A percentile compares a stretch with the other conserved stretches of the same genome.
These are phyloP conservation scores for Lodderomyces theae DNA, from an alignment of 1,139 yeast species.

Conservation along the genomic window DNA sequence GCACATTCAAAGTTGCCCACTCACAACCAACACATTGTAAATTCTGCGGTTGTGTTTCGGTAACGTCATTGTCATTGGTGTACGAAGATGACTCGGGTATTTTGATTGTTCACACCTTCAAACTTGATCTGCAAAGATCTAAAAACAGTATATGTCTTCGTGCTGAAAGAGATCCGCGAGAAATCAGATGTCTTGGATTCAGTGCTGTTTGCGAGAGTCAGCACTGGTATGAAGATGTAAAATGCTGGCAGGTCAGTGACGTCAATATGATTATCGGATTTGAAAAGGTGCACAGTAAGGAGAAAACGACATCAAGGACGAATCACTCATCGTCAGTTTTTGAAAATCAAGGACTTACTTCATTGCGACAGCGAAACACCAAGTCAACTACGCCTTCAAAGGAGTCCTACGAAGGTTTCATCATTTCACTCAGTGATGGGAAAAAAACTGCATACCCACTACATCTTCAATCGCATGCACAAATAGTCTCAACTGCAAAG, in stretches of 20 bases:
- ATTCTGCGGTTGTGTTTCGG: conserved; percentile 87
- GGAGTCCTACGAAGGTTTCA: conserved; percentile 72
- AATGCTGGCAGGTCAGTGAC: conserved; percentile 77
- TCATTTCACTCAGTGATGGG: conserved; percentile 63
- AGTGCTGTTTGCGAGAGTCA: conserved; percentile 71
- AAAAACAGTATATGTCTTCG: conserved; percentile 79
- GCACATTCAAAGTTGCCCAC: conserved; percentile 66
- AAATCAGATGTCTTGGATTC: conserved; percentile 83
- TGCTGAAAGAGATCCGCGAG: conserved; percentile 90
- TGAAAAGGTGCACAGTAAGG: conserved; percentile 20
- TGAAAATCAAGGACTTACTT: conserved; percentile 4
- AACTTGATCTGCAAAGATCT: conserved; percentile 64
- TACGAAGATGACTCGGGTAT: conserved; percentile 56
- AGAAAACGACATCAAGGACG: neutral
- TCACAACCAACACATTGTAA: conserved; percentile 85
- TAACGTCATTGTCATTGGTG: conserved; percentile 66
- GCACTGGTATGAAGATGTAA: conserved; percentile 62
- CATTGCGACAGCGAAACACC: conserved; percentile 4
- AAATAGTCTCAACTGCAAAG: conserved; percentile 17
- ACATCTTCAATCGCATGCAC: conserved; percentile 30
- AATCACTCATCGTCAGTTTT: conserved; percentile 6
- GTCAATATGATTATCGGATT: conserved; percentile 75
- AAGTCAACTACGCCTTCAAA: neutral
- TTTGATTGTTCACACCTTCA: conserved; percentile 69
- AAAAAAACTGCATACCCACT: conserved; percentile 46